Evolutionary conservation across 1,284 basidiomycete species (phyloP).

Genomic region (Wolfiporia cocos): DNA sequence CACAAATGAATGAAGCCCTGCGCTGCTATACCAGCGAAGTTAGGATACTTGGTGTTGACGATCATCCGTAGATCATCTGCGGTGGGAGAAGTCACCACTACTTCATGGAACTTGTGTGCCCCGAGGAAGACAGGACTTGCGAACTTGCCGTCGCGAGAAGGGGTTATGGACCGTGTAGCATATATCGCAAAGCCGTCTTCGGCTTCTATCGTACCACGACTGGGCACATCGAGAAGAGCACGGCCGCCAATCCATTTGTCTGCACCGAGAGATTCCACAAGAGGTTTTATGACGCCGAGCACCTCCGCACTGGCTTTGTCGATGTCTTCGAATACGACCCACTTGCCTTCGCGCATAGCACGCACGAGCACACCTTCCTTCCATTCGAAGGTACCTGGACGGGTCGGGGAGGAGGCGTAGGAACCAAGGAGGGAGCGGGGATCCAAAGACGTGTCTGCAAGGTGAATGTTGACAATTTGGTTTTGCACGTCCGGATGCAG

Average conservation of each 20-base stretch:
- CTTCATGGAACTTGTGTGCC: conserved; percentile 74
- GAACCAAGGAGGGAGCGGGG: conserved; percentile 92
- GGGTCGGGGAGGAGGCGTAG: conserved; percentile 83
- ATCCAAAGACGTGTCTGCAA: conserved; percentile 93
- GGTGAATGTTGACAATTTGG: conserved; percentile 78
- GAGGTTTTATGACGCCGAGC: conserved; percentile 76
- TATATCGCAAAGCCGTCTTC: conserved; percentile 75
- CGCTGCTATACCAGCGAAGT: conserved; percentile 43
- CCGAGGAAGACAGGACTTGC: conserved; percentile 69
- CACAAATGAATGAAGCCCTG: conserved; percentile 58
- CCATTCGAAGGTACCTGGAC: conserved; percentile 93
- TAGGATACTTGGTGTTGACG: conserved; percentile 59
- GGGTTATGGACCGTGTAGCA: conserved; percentile 65
- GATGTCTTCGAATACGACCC: conserved; percentile 93
- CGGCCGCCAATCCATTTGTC: conserved; percentile 76
- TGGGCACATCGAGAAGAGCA: conserved; percentile 66
- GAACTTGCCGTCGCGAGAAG: conserved; percentile 38
- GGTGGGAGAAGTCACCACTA: conserved; percentile 58
- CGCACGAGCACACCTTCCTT: conserved; percentile 92
- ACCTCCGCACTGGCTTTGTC: conserved; percentile 87
- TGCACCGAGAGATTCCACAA: conserved; percentile 74
- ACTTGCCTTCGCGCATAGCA: conserved; percentile 87
- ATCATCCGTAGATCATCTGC: conserved; percentile 66
- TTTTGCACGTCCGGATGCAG: conserved; percentile 54
- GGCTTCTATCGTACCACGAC: conserved; percentile 64